Base-by-base conservation (phyloP, 2,329 filamentous ascomycete species). In the Aspergillus hiratsukae region DNA sequence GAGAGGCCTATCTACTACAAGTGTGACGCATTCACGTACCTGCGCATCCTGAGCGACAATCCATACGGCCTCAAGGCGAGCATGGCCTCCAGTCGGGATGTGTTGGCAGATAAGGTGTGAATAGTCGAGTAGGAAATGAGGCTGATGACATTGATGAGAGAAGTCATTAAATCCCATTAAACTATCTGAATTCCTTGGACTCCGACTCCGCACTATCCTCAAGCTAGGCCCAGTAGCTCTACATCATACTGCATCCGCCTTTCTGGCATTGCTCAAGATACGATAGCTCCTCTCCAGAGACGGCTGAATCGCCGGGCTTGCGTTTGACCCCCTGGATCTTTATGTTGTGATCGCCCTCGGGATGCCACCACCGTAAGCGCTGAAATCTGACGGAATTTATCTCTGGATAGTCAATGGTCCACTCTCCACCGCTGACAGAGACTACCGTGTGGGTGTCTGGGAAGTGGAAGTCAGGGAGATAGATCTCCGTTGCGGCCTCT, bases 381-480 rank as follows among this genome's bases (percentile, higher is more conserved):
- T 97, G 93, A 58, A 91, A 78, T 63, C 85, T 77, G 4, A 84
- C 85, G 0, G 84, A 85, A 59, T 89, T 84, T 8, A 85, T 82
- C 55, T 91, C 88, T 58, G 91, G 87, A 4, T 79, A 82, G 63
- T 85, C 86, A 58, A 97, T 90, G 64, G 88, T 86, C 92, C 92
- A 99, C 69, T 93, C 94, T 6, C 95, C 95, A 0, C 88, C 89
- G 51, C 85, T 90, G 28, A 91, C 88, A 53, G 88, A 83, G 3
- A 99, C 86, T 0, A 81, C 81, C 41, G 86, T 89, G 48, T 84
- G 80, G 49, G 87, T 83, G 53, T 85, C 83, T 1, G 93, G 92
- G 71, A 96, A 99, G 75, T 99, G 94, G 68, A 90, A 97, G 55
- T 92, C 90, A 0, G 94, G 94, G 2, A 99, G 79, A 72, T 90